A percentile compares a stretch with the other conserved stretches of the same genome.
Conservation (phyloP, 1,284 basidiomycete genomes). For the Irpex rosettiformis region DNA sequence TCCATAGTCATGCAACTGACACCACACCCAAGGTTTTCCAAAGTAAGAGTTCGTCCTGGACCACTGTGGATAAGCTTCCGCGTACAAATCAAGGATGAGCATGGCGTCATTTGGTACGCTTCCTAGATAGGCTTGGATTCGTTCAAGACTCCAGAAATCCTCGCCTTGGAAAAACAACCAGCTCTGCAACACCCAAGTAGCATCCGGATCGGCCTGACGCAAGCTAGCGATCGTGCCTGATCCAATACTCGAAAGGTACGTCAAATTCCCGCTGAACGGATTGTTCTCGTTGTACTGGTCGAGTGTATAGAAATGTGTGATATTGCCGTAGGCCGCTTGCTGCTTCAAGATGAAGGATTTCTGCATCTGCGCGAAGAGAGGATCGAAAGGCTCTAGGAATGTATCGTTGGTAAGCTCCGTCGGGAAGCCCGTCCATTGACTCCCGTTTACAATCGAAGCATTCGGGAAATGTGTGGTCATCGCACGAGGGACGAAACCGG, state of each 20-base stretch:
- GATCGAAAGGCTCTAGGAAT: conserved; percentile 41
- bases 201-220: conserved; percentile 36
- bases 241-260: conserved; percentile 34
- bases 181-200: conserved; percentile 43
- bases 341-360: conserved; percentile 40
- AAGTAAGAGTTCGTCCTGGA: conserved; percentile 37
- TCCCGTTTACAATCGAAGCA: conserved; percentile 34
- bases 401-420: conserved; percentile 32
- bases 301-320: conserved; percentile 41
- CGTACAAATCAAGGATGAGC: conserved; percentile 42
- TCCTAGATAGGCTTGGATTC: conserved; percentile 37
- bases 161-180: conserved; percentile 39
- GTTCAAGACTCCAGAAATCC: conserved; percentile 38
- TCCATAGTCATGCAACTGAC: conserved; percentile 40
- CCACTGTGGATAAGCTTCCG: conserved; percentile 40
- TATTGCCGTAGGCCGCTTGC: conserved; percentile 34
- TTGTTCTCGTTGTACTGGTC: conserved; percentile 46
- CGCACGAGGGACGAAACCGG: conserved; percentile 39
- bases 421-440: conserved; percentile 35
- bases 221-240: conserved; percentile 34
- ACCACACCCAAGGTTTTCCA: conserved; percentile 44
- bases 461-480: conserved; percentile 33
- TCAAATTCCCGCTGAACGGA: conserved; percentile 33
- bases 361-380: conserved; percentile 36
- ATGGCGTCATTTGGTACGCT: conserved; percentile 35